Evolutionary conservation across 805 yeast genomes (phyloP), one percentile per base, ranked within the genome.

Genomic region (Helenozyma rhizophorensis): DNA sequence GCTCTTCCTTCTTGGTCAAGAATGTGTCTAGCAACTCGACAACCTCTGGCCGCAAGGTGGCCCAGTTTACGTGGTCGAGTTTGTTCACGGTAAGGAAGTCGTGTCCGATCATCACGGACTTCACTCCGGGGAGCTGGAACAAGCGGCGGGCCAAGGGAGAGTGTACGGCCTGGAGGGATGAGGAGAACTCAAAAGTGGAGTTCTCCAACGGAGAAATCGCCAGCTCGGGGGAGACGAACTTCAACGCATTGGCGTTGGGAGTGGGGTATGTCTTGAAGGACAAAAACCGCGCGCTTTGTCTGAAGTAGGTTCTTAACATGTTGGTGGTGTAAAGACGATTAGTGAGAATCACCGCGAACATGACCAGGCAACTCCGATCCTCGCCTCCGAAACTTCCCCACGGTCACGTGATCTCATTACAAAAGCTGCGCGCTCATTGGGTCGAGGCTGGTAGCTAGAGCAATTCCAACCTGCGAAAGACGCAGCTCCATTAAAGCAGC

Each of bases 241-340:
- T 83, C 34, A 83, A 58, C 1, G 93, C 88, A 54, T 83, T 78
- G 32, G 78, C 84, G 49, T 82, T 82, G 10, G 93, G 93, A 0
- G 93, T 83, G 2, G 80, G 64, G 13, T 72, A 51, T 0, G 86
- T 62, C 38, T 66, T 54, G 46, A 65, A 64, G 2, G 68, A 54
- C 16, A 62, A 51, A 18, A 51, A 45, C 28, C 70, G 47, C n/a
- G 22, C 14, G 24, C 10, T 12, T 3, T n/a, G n/a, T 12, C n/a
- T 22, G 15, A 7, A 12, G 11, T 16, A n/a, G 13, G 23, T 22
- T 13, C n/a, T n/a, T 15, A 33, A 24, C 32, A 33, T 33, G 26
- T n/a, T 17, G 24, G 13, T 12, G 21, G 15, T 25, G 28, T 13
- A 12, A 9, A 25, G 28, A 15, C 6, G n/a, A n/a, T n/a, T n/a